Conservation (phyloP, 2,329 filamentous ascomycete genomes). For the Fusarium nelsonii region DNA sequence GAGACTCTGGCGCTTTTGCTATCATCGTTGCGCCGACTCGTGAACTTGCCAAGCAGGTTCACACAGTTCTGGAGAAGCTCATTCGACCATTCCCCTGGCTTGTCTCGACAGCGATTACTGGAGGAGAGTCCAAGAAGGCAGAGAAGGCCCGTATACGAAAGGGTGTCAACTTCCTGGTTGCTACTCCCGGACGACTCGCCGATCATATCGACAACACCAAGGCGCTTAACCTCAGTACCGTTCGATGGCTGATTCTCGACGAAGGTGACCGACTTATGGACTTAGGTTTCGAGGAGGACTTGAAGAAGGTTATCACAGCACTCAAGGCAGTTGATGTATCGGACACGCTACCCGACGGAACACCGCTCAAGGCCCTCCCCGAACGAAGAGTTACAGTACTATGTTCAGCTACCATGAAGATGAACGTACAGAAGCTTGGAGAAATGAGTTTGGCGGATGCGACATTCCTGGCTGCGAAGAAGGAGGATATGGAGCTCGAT, state of each 20-base stretch:
- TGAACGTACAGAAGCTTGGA: constrained; percentile 92
- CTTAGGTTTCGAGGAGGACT: constrained; percentile 93
- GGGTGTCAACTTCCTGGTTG: constrained; percentile 94
- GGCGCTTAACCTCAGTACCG: constrained; percentile 86
- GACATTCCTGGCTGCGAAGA: constrained; percentile 81
- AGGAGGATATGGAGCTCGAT: constrained; percentile 61
- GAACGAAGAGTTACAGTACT: constrained; percentile 86
- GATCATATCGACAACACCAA: constrained; percentile 96
- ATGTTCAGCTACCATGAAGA: constrained; percentile 97
- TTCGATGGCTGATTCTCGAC: constrained; percentile 93
- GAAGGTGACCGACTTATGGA: constrained; percentile 99
- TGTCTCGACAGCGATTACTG: constrained; percentile 85
- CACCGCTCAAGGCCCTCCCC: constrained; percentile 73
- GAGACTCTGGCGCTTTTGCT: constrained; percentile 91
- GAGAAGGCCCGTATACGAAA: constrained; percentile 96
- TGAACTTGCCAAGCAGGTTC: constrained; percentile 94
- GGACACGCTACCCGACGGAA: constrained; percentile 69
- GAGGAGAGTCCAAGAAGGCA: constrained; percentile 77
- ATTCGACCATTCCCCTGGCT: constrained; percentile 94
- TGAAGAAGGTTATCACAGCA: constrained; percentile 86
- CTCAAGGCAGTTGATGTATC: constrained; percentile 75
- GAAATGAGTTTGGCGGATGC: constrained; percentile 97
- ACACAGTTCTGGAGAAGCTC: constrained; percentile 84
- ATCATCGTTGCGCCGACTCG: constrained; percentile 94
- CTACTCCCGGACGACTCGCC: constrained; percentile 89